Evolutionary conservation across 2,329 filamentous ascomycete species (phyloP), one percentile per base, ranked within the genome.

Genomic region (Aspergillus sclerotialis): DNA sequence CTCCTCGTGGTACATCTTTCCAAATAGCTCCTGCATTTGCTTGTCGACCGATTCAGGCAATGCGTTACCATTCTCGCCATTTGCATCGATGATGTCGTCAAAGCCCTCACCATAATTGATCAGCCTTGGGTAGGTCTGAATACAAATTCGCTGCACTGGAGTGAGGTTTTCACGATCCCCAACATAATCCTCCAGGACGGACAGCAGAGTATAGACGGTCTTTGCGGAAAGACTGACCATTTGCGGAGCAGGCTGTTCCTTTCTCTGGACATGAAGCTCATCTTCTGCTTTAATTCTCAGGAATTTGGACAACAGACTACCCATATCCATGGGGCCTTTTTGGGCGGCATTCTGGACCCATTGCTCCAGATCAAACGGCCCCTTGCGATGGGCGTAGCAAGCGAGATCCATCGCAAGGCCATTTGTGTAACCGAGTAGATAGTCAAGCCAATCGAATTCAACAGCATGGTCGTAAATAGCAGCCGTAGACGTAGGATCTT

Each of bases 21-120:
- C 95, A 61, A 95, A 98, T 43, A 94, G 82, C 46, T 95, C 87
- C 54, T 96, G 89, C 92, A 98, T 98, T 58, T 87, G 85, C 44
- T 76, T 78, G 47, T 94, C 89, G 35, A 90, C 86, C 14, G 80
- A 78, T 13, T 76, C 71, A 0, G 89, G 82, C 2, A 98, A 73
- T 1, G 77, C 73, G 52, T 96, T 94, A n/a, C 85, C 81, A 13
- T 82, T 77, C 48, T 79, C 76, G 28, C 87, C 84, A 53, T 93
- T 94, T 7, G 74, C 72, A 51, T 96, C 86, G 45, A 98, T 89
- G 27, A 96, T 80, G 37, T 92, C 84, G 59, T 98, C 88, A 43
- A 83, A 89, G 4, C 85, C 88, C 61, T 94, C 86, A 2, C 88
- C 89, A 49, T 94, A 96, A 53, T 98, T 98, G 68, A 98, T 94